Base-by-base conservation (phyloP, 202 grass and related monocot genomes). In the Setaria viridis region DNA sequence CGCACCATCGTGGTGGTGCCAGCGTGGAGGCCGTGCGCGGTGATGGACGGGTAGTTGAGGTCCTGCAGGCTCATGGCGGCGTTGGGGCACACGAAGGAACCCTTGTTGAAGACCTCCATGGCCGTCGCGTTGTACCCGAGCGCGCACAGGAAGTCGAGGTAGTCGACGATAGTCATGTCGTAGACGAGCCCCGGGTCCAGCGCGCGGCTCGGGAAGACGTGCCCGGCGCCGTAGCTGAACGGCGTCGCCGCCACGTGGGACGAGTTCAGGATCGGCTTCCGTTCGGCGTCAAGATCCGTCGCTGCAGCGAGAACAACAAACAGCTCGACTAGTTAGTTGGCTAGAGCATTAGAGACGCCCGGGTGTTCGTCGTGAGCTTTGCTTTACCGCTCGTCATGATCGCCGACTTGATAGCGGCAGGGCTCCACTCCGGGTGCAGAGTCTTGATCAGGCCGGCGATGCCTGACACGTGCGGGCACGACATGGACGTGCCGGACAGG, bases 181-280 rank as follows among this genome's bases (percentile, higher is more conserved):
- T 98, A 98, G 48, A 98, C 86, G 15, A 98, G 80, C 58, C 95
- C 95, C 19, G 95, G 95, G 88, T 98, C 91, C 59, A 91, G 75
- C 29, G 95, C 88, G 0, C 70, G 81, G 30, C 67, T 80, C 29
- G 93, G 95, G 70, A 85, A 84, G 0, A 98, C 71, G 72, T 98
- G 93, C 32, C 93, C 95, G 0, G 95, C 88, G 15, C 95, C 95
- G 49, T 88, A 90, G 84, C 41, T 85, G 78, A 98, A 98, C n/a
- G 93, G 88, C 14, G 91, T 94, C 75, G 91, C 81, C 13, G 78
- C 60, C 37, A 21, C 14, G 59, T 80, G 62, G 4, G 85, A 91
- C 7, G 96, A 67, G 62, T 85, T 80, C 37, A 62, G 25, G 48
- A 98, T 82, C 0, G 90, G 79, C 2, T 79, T 57, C 45, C 37